Conservation (phyloP, 2,329 filamentous ascomycete species). For the Cryphonectria nitschkei region DNA sequence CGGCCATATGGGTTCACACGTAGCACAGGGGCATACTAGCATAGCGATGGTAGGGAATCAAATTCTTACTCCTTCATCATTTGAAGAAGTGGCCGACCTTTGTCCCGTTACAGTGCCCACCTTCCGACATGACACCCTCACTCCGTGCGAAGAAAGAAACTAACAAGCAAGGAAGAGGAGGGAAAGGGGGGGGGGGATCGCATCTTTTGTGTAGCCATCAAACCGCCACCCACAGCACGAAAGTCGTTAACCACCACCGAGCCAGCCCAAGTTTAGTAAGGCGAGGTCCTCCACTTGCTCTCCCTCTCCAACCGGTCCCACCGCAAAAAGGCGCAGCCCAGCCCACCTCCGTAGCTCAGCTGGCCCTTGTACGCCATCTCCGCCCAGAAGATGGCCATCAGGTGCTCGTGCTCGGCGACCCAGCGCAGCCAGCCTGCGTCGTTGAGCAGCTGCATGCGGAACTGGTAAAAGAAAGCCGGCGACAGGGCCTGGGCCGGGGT, state of each 20-base stretch:
- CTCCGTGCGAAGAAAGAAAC: not conserved
- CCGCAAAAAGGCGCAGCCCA: not conserved
- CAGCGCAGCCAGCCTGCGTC: not conserved
- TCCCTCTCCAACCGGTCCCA: not conserved
- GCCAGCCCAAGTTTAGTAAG: not conserved
- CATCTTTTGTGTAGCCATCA: not conserved
- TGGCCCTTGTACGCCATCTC: not conserved
- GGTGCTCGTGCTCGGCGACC: not conserved
- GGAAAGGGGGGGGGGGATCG: not conserved
- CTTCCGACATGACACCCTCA: not conserved
- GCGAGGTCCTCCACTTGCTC: not conserved
- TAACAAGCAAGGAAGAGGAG: too few relatives aligned
- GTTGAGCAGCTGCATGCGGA: constrained; percentile 11
- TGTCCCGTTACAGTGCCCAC: not conserved
- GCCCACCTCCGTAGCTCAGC: not conserved
- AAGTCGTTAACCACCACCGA: not conserved
- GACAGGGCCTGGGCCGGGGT: not conserved
- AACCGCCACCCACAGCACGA: not conserved
- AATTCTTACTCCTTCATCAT: not conserved
- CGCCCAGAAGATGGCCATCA: not conserved
- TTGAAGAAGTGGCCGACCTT: not conserved
- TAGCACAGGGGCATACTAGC: not conserved
- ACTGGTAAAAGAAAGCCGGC: not conserved
- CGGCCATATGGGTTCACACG: not conserved
- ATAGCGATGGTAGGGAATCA: not conserved